Conservation (phyloP, 139 green algal genomes). For the Ulvella scutata region DNA sequence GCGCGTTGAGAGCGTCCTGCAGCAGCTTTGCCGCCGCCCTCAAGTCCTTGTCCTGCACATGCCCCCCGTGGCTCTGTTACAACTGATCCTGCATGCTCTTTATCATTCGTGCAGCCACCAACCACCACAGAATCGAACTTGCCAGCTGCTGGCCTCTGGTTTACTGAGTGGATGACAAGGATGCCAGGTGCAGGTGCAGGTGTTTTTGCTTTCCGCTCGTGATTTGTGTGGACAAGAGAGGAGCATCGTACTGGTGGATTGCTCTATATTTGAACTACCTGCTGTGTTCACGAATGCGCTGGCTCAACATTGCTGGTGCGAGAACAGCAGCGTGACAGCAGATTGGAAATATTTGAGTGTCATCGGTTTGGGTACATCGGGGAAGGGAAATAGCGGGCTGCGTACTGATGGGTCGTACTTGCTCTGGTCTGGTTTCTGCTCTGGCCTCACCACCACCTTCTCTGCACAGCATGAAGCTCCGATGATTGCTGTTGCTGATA, state of each 20-base stretch:
- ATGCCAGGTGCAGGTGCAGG: neutral
- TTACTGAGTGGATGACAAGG: neutral
- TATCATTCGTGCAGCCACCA: neutral
- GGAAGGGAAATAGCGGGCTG: neutral
- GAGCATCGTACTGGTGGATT: no score
- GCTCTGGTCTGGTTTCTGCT: constrained; percentile 41
- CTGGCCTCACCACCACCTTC: constrained; percentile 14
- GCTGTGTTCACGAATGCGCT: neutral
- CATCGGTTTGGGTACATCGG: neutral
- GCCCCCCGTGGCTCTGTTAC: neutral
- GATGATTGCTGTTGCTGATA: no score
- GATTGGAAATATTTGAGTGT: neutral
- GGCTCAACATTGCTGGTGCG: neutral
- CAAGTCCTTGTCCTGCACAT: constrained; percentile 39
- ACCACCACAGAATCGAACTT: neutral
- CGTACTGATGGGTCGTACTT: constrained; percentile 48
- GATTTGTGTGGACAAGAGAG: neutral
- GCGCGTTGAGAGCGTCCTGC: constrained; percentile 55
- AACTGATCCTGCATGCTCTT: neutral
- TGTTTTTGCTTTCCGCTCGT: neutral
- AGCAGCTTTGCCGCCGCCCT: constrained; percentile 38
- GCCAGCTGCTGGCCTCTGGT: neutral
- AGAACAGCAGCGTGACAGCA: neutral
- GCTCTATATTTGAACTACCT: neutral
- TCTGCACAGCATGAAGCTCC: no score